A percentile compares a stretch with the other conserved stretches of the same genome.
These are phyloP conservation scores for Corymbia calophylla DNA, from an alignment of 441 rosid genomes.

Conservation along the genomic window DNA sequence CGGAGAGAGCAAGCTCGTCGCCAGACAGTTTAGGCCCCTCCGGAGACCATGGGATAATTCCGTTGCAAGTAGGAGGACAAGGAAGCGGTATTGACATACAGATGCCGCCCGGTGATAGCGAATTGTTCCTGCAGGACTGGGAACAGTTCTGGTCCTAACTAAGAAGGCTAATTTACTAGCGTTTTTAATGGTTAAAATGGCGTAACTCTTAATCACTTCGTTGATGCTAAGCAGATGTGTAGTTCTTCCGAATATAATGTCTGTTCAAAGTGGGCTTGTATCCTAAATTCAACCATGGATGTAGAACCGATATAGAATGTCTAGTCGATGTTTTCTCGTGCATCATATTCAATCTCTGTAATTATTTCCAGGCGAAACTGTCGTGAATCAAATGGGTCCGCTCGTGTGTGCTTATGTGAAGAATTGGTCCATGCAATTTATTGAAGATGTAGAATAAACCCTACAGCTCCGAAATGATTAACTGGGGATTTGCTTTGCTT, in stretches of 20 bases:
- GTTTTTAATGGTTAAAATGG: not conserved
- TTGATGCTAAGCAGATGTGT: not conserved
- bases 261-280: not conserved
- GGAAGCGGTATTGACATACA: not conserved
- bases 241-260: not conserved
- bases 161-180: not conserved
- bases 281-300: not conserved
- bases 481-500: not conserved
- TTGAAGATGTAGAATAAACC: not conserved
- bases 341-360: not conserved
- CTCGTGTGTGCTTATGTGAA: not conserved
- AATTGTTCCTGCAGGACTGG: not conserved
- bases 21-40: not conserved
- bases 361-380: not conserved
- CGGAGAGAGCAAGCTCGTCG: conserved; percentile 3
- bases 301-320: not conserved
- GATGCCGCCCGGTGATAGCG: not conserved
- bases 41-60: conserved; percentile 4
- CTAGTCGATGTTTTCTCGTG: no score
- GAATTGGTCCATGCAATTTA: not conserved
- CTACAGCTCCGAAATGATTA: not conserved
- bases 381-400: not conserved
- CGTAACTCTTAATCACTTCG: not conserved
- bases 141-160: not conserved
- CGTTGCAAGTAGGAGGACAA: not conserved